Evolutionary conservation across 202 grass and related monocot species (phyloP).

Genomic region (Carex sylvatica): DNA sequence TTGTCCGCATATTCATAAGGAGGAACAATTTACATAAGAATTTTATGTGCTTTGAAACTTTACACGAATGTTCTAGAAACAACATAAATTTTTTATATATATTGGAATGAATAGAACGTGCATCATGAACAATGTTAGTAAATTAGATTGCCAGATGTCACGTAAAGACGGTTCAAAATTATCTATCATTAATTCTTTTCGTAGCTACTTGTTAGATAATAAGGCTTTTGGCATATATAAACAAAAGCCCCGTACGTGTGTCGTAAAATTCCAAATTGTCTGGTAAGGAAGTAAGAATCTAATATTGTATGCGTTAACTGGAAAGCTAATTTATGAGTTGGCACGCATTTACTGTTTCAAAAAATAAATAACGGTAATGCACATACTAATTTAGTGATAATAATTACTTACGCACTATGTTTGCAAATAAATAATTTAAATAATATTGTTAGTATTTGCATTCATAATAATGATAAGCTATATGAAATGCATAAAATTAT

Average conservation of each 20-base stretch:
- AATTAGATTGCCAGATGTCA: not conserved
- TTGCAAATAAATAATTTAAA: not conserved
- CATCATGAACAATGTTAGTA: not conserved
- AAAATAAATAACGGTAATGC: not conserved
- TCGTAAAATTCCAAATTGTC: not conserved
- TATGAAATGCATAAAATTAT: not conserved
- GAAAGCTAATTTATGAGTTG: slow-evolving; percentile 1
- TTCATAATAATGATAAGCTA: not conserved
- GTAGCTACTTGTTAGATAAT: not conserved
- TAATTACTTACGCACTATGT: not conserved
- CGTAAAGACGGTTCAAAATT: not conserved
- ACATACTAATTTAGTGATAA: not conserved
- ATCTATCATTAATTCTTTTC: not conserved
- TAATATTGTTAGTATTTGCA: not conserved
- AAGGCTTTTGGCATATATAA: not conserved
- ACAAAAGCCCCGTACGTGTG: not conserved
- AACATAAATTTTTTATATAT: not conserved
- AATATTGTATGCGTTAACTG: not conserved
- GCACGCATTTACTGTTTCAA: not conserved
- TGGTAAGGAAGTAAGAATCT: slow-evolving; percentile 1
- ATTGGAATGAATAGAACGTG: not conserved
- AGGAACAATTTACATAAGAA: not conserved
- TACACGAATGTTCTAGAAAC: not conserved
- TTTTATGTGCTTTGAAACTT: not conserved
- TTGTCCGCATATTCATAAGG: not conserved